A percentile compares a stretch with the other conserved stretches of the same genome.
Evolutionary conservation across 805 yeast genomes (phyloP).

Genomic region (Clavispora fructus): DNA sequence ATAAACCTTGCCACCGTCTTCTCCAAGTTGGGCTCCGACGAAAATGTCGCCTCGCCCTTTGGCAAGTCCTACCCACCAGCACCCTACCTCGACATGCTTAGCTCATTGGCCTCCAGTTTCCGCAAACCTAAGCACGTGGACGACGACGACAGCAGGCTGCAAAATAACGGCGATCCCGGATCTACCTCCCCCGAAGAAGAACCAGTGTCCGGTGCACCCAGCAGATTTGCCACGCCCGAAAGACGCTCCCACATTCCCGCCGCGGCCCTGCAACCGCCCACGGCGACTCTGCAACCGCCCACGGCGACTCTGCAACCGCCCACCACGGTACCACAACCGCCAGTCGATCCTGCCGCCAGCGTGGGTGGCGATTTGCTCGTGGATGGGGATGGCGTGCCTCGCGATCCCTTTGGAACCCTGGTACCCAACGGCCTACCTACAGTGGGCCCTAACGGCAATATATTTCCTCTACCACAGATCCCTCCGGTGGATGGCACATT

Average conservation of each 20-base stretch:
- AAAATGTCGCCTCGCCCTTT: not conserved
- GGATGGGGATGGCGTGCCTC: not conserved
- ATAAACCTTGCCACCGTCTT: slow-evolving; percentile 11
- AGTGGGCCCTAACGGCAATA: not conserved
- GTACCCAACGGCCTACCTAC: too few species aligned
- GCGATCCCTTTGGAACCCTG: not conserved
- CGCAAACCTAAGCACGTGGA: slow-evolving; percentile 4
- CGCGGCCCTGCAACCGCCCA: not conserved
- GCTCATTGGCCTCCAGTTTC: slow-evolving; percentile 15
- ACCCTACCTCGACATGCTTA: slow-evolving; percentile 14
- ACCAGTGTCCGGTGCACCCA: not conserved
- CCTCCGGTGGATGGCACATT: not conserved
- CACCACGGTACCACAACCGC: not conserved
- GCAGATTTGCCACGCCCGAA: not conserved
- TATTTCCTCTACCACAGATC: not conserved
- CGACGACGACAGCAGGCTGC: not conserved
- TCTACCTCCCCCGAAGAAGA: not conserved
- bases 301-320: not conserved
- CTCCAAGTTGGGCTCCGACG: not conserved
- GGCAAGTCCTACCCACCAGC: slow-evolving; percentile 1
- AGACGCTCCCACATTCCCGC: not conserved
- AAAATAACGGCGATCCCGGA: not conserved
- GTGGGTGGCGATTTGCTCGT: not conserved
- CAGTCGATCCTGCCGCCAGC: not conserved
- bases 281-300: too few species aligned